phyloP scores from a whole-genome alignment of 441 rosid species.

The Euphorbia celastroides region DNA sequence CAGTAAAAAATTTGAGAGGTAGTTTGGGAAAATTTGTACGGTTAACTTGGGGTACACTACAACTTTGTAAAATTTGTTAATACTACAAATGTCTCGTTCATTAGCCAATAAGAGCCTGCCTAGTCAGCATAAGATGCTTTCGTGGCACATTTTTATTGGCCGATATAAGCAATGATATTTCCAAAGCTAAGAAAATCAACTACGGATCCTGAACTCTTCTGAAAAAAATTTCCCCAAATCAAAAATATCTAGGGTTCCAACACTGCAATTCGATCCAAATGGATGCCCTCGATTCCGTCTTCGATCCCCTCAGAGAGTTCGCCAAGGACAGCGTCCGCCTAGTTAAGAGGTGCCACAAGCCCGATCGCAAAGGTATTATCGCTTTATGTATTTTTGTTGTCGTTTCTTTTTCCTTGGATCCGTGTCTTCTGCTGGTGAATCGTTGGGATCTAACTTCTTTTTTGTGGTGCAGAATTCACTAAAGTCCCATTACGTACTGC shows the following conservation, averaged over 20 bases:
- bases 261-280: conserved; percentile 18
- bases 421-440: neutral
- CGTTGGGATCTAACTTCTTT: conserved; percentile 3
- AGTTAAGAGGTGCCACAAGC: conserved; percentile 86
- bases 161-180: neutral
- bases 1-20: no score
- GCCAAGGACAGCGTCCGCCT: conserved; percentile 78
- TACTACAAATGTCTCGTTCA: no score
- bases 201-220: neutral
- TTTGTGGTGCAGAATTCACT: conserved; percentile 46
- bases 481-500: conserved; percentile 81
- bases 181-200: neutral
- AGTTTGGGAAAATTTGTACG: no score
- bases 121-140: neutral
- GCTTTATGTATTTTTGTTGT: neutral
- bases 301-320: conserved; percentile 74
- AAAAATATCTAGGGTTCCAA: conserved; percentile 18
- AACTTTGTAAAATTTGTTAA: no score
- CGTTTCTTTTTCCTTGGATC: neutral
- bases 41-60: no score
- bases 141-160: neutral
- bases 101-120: neutral
- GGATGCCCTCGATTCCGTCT: conserved; percentile 69
- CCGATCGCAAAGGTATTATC: conserved; percentile 65
- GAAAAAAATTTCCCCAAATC: neutral